These are phyloP conservation scores for Naematelia encephala DNA, from an alignment of 768 basidiomycete species.

Conservation along the genomic window DNA sequence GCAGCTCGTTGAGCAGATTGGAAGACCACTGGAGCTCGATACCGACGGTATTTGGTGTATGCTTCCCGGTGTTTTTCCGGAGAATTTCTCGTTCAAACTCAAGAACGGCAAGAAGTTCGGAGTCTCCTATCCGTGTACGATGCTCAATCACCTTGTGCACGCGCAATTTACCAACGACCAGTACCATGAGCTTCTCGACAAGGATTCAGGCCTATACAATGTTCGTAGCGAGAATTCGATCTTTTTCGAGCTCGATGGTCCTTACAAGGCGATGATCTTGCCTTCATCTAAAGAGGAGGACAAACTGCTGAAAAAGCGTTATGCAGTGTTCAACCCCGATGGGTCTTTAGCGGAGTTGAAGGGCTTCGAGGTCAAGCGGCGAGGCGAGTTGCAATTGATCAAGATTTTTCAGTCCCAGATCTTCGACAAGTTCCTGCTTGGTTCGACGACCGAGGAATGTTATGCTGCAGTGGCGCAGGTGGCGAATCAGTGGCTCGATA, in stretches of 20 bases:
- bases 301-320: slow-evolving; percentile 95
- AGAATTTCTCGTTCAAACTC: slow-evolving; percentile 94
- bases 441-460: slow-evolving; percentile 88
- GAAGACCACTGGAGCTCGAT: slow-evolving; percentile 92
- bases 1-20: slow-evolving; percentile 93
- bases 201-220: slow-evolving; percentile 75
- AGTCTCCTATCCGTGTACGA: slow-evolving; percentile 97
- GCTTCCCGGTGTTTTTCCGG: slow-evolving; percentile 95
- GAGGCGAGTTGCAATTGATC: slow-evolving; percentile 96
- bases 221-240: slow-evolving; percentile 96
- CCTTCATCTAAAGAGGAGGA: slow-evolving; percentile 99
- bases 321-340: slow-evolving; percentile 98
- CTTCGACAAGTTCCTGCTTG: slow-evolving; percentile 95
- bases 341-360: slow-evolving; percentile 96
- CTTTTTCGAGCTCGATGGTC: slow-evolving; percentile 98
- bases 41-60: slow-evolving; percentile 99
- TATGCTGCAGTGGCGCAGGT: slow-evolving; percentile 89
- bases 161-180: slow-evolving; percentile 95
- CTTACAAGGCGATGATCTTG: slow-evolving; percentile 97
- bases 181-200: slow-evolving; percentile 82
- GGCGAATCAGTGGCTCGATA: slow-evolving; percentile 95
- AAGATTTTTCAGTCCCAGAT: slow-evolving; percentile 99
- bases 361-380: slow-evolving; percentile 97
- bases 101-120: slow-evolving; percentile 77
- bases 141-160: slow-evolving; percentile 97